Evolutionary conservation across 257 asterid species (phyloP).

Genomic region (Cynanchum wilfordii): DNA sequence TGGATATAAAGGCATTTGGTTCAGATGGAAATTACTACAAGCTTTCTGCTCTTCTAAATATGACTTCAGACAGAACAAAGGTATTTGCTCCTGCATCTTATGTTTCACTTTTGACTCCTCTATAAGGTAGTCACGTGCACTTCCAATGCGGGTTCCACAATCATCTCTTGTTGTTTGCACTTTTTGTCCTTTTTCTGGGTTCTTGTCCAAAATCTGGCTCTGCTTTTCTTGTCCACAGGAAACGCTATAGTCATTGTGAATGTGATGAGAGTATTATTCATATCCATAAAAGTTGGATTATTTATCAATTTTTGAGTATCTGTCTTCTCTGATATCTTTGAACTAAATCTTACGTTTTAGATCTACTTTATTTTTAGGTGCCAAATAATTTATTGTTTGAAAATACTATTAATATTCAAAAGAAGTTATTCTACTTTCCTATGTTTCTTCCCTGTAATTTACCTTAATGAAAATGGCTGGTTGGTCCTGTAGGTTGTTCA

Average conservation of each 20-base stretch:
- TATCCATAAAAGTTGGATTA: neutral
- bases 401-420: neutral
- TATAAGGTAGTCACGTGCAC: neutral
- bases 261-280: neutral
- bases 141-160: neutral
- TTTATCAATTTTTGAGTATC: neutral
- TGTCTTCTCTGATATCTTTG: neutral
- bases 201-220: neutral
- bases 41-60: constrained; percentile 85
- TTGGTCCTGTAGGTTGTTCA: constrained; percentile 72
- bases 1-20: constrained; percentile 70
- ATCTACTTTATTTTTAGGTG: neutral
- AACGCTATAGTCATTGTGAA: neutral
- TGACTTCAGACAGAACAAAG: constrained; percentile 99
- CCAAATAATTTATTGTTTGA: neutral
- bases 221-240: neutral
- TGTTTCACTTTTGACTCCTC: neutral
- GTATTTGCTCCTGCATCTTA: constrained; percentile 29
- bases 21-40: constrained; percentile 77
- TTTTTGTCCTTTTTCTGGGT: neutral
- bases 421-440: neutral
- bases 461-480: neutral
- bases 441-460: neutral
- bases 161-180: neutral
- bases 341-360: neutral